Conservation (phyloP, 1,284 basidiomycete species). For the Blastosporella zonata region DNA sequence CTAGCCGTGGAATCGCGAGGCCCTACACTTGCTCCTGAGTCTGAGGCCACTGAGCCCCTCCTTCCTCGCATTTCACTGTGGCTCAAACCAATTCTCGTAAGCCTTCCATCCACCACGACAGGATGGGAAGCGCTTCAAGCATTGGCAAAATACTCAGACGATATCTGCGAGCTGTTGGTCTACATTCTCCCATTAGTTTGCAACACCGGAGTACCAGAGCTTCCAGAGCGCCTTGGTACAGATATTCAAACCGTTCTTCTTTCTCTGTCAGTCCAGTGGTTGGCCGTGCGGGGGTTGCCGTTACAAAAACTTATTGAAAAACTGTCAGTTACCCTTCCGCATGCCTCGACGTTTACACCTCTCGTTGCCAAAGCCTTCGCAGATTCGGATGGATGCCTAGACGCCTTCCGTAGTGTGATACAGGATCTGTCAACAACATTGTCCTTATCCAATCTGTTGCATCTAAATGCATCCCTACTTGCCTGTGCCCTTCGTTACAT, state of each 20-base stretch:
- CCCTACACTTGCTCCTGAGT: not conserved
- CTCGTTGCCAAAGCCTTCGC: conserved; percentile 19
- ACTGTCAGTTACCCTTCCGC: conserved; percentile 14
- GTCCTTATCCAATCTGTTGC: conserved; percentile 31
- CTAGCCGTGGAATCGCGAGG: not conserved
- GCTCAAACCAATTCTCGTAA: conserved; percentile 8
- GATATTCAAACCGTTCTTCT: conserved; percentile 13
- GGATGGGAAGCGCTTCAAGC: not conserved
- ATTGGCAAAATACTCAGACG: not conserved
- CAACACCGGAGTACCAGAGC: not conserved
- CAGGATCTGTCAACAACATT: conserved; percentile 35
- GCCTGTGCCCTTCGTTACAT: conserved; percentile 46
- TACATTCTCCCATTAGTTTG: not conserved
- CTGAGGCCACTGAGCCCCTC: not conserved
- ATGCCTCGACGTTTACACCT: conserved; percentile 18
- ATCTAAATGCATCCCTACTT: conserved; percentile 53
- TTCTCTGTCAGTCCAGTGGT: conserved; percentile 21
- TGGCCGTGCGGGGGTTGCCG: conserved; percentile 6
- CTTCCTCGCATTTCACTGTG: conserved; percentile 2
- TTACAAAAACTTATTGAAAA: conserved; percentile 10
- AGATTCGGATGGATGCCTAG: conserved; percentile 17
- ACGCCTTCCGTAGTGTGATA: conserved; percentile 19
- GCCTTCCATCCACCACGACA: not conserved
- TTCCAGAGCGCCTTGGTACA: not conserved
- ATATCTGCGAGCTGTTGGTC: conserved; percentile 6